A percentile compares a stretch with the other conserved stretches of the same genome.
phyloP scores from a whole-genome alignment of 345 rosid species.

The Schrenkiella parvula region DNA sequence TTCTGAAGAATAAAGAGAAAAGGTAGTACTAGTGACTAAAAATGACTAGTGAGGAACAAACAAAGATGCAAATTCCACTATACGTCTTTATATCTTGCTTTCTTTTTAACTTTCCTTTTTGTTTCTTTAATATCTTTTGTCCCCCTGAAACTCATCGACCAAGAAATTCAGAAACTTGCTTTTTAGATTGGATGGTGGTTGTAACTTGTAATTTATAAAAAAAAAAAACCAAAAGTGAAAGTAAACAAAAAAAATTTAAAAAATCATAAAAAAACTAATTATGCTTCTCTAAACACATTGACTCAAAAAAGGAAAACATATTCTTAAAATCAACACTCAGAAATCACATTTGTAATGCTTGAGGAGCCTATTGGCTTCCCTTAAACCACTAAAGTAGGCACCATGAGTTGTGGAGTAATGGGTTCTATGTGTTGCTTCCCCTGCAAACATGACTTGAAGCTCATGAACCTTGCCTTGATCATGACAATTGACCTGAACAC shows the following conservation, averaged over 20 bases:
- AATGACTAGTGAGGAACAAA: slow-evolving; percentile 26
- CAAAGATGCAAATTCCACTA: slow-evolving; percentile 4
- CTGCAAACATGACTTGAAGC: slow-evolving; percentile 90
- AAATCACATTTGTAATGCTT: slow-evolving; percentile 62
- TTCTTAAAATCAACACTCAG: slow-evolving; percentile 35
- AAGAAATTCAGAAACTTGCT: slow-evolving; percentile 18
- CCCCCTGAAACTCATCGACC: slow-evolving; percentile 18
- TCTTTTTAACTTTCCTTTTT: slow-evolving; percentile 15
- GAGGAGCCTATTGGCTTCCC: slow-evolving; percentile 96
- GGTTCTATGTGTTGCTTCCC: slow-evolving; percentile 95
- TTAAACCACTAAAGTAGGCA: slow-evolving; percentile 90
- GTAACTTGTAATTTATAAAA: slow-evolving; percentile 4
- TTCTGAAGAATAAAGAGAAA: slow-evolving; percentile 2
- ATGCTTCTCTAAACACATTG: slow-evolving; percentile 28
- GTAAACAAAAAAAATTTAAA: slow-evolving; percentile 26
- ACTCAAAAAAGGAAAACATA: neutral
- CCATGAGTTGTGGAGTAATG: slow-evolving; percentile 98
- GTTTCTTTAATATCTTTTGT: slow-evolving; percentile 17
- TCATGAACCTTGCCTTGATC: slow-evolving; percentile 20
- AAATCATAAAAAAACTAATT: slow-evolving; percentile 28
- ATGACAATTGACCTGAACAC: slow-evolving; percentile 20
- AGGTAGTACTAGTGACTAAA: slow-evolving; percentile 10
- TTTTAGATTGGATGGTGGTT: slow-evolving; percentile 21
- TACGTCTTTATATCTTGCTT: slow-evolving; percentile 22
- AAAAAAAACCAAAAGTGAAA: slow-evolving; percentile 29